Evolutionary conservation across 495 filamentous ascomycete species (phyloP).

Genomic region (Penicillium bialowiezense): DNA sequence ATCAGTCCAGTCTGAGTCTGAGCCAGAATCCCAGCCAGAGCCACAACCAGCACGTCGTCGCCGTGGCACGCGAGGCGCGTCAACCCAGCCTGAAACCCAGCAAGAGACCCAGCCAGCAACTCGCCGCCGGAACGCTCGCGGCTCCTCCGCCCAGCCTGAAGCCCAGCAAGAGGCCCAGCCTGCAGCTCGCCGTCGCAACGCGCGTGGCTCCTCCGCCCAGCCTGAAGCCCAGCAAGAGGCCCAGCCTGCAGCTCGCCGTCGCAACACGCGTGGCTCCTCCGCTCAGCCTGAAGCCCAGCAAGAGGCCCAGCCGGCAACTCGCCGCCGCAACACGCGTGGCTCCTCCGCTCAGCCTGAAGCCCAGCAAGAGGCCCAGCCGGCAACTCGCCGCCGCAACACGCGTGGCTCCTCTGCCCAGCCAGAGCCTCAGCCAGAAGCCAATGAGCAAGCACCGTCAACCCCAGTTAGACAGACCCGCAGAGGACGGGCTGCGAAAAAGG

Average conservation of each 20-base stretch:
- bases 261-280: conserved; percentile 19
- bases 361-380: too few relatives aligned
- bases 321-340: too few relatives aligned
- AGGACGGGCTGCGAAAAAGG: conserved; percentile 5
- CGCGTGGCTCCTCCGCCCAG: conserved; percentile 20
- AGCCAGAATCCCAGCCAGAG: neutral
- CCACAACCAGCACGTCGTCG: conserved; percentile 14
- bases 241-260: conserved; percentile 8
- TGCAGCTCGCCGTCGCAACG: conserved; percentile 12
- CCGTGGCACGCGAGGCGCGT: conserved; percentile 19
- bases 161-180: neutral
- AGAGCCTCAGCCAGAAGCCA: too few relatives aligned
- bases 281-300: conserved; percentile 12
- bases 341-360: too few relatives aligned
- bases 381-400: too few relatives aligned
- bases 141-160: conserved; percentile 17
- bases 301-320: neutral
- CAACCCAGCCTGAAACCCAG: conserved; percentile 13
- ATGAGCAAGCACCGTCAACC: too few relatives aligned
- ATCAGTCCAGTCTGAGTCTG: conserved; percentile 15
- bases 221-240: conserved; percentile 1
- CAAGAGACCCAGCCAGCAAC: neutral
- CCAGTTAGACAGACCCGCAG: too few relatives aligned
- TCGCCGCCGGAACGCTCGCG: conserved; percentile 17
- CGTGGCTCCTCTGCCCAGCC: too few relatives aligned